Percentiles rank a stretch among this genome's conserved stretches.
Conservation (phyloP, 2,329 filamentous ascomycete genomes). For the Pseudopithomyces chartarum region DNA sequence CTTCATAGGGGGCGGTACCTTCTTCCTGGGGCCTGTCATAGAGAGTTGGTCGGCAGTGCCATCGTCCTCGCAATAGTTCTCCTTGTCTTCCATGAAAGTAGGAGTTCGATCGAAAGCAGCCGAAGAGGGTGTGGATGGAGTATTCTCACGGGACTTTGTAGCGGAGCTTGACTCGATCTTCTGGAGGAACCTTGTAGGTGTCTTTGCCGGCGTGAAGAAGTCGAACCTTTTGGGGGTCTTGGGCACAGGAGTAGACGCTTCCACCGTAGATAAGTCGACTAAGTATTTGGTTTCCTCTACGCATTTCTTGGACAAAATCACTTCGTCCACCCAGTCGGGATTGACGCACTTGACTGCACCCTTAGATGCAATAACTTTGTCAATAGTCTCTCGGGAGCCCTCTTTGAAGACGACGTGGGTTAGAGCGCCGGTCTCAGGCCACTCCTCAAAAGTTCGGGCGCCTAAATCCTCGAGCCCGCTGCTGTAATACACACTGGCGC, state of each 20-base stretch:
- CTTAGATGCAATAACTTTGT: conserved; percentile 74
- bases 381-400: conserved; percentile 76
- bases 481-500: conserved; percentile 65
- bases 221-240: conserved; percentile 25
- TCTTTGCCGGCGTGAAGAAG: conserved; percentile 37
- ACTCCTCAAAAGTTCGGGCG: conserved; percentile 71
- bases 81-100: conserved; percentile 31
- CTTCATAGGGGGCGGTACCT: conserved; percentile 47
- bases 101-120: conserved; percentile 36
- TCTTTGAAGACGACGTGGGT: conserved; percentile 93
- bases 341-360: conserved; percentile 85
- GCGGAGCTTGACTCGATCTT: conserved; percentile 8
- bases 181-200: conserved; percentile 34
- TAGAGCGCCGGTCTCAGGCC: conserved; percentile 73
- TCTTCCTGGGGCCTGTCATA: conserved; percentile 43
- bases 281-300: conserved; percentile 41
- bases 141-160: not conserved
- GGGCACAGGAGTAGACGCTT: conserved; percentile 15
- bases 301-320: conserved; percentile 40
- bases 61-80: conserved; percentile 43
- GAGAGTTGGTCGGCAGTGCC: conserved; percentile 48
- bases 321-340: conserved; percentile 83
- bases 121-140: conserved; percentile 21
- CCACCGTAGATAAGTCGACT: conserved; percentile 33
- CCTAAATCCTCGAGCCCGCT: conserved; percentile 82